Evolutionary conservation across 2,329 filamentous ascomycete species (phyloP), one percentile per base, ranked within the genome.

Genomic region (Clonostachys solani): DNA sequence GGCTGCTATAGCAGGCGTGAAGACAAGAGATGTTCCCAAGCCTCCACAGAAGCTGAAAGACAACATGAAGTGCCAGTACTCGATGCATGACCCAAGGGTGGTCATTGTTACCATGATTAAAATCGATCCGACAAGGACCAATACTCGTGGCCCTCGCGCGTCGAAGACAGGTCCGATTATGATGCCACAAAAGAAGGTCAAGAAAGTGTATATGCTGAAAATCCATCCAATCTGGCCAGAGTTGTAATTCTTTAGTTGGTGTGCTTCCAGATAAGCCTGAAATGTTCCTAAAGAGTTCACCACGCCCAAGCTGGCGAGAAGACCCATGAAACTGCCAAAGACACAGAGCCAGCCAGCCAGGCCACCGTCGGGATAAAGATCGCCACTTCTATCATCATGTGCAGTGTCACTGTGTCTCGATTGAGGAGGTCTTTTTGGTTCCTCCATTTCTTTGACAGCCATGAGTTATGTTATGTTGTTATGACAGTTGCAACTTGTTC

Each of bases 1-100:
- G 1, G 70, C 66, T 1, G 68, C 42, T 6, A 45, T 47, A n/a
- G 34, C 40, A 9, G 45, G 44, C 8, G 18, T 40, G 36, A 35
- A 42, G 2, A 40, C 33, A 15, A 44, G 36, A 15, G 40, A 45
- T 12, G 40, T 44, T n/a, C 47, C 45, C 35, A 36, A 19, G n/a
- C 50, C 50, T 36, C 47, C 42, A 13, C 49, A 17, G 4, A 51
- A 5, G 9, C 47, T 47, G 19, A 49, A 47, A 17, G 40, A 46
- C 37, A 47, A 35, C 33, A 43, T 29, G 16, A 49, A 12, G 17
- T 41, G 37, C 44, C 44, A 46, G 36, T 37, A 45, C 16, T 19
- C 9, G n/a, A 19, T 9, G 43, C 43, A 36, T 6, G 49, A 6
- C 7, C 50, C 42, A 2, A 49, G 10, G 13, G 29, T n/a, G 23